Percentiles rank a stretch among this genome's conserved stretches.
Conservation (phyloP, 306 rosid species). For the Clitoria ternatea region DNA sequence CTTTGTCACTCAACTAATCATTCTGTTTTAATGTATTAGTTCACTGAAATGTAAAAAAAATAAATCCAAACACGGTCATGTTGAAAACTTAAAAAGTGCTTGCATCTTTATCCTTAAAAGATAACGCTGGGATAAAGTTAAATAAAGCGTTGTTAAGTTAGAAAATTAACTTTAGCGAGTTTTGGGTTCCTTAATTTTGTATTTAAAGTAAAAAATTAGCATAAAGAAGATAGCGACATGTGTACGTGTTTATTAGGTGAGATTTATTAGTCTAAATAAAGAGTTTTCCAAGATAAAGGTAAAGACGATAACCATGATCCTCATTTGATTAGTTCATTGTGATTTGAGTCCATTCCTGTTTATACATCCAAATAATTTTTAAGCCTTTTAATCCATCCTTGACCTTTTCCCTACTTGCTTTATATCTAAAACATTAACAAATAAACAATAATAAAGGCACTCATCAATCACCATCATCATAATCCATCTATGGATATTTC, state of each 20-base stretch:
- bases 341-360: not conserved
- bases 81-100: too few relatives aligned
- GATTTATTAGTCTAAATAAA: too few relatives aligned
- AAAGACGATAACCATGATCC: not conserved
- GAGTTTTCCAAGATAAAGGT: not conserved
- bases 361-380: not conserved
- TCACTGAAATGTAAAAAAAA: too few relatives aligned
- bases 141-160: too few relatives aligned
- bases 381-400: not conserved
- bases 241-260: too few relatives aligned
- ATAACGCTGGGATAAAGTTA: too few relatives aligned
- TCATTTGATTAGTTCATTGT: not conserved
- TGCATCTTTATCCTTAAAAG: too few relatives aligned
- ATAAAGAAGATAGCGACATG: not conserved
- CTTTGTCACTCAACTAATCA: too few relatives aligned
- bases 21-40: too few relatives aligned
- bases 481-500: slow-evolving; percentile 15
- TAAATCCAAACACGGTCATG: too few relatives aligned
- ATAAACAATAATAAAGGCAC: not conserved
- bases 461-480: not conserved
- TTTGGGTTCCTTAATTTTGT: not conserved
- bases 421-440: not conserved
- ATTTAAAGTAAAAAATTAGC: not conserved
- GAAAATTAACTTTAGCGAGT: too few relatives aligned
- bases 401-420: not conserved